These are phyloP conservation scores for Penicillium riverlandense DNA, from an alignment of 495 filamentous ascomycete genomes.

Conservation along the genomic window DNA sequence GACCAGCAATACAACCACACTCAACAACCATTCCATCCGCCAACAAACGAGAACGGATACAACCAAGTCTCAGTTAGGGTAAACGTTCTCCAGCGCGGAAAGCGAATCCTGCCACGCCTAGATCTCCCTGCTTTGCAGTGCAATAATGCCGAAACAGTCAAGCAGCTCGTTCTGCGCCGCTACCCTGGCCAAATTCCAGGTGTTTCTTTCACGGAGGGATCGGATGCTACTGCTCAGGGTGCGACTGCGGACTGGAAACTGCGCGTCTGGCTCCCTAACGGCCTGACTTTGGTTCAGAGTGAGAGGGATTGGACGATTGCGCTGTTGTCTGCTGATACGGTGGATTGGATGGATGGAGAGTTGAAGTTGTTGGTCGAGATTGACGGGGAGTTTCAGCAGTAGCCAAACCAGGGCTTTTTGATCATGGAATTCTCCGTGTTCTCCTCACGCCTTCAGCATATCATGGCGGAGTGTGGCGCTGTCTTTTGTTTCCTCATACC, in stretches of 20 bases:
- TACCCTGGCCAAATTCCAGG: slow-evolving; percentile 27
- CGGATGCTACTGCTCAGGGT: slow-evolving; percentile 11
- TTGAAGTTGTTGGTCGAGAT: slow-evolving; percentile 39
- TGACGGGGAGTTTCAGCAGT: slow-evolving; percentile 5
- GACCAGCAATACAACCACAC: slow-evolving; percentile 15
- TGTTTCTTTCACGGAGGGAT: slow-evolving; percentile 4
- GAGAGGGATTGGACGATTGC: slow-evolving; percentile 42
- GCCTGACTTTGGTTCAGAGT: slow-evolving; percentile 25
- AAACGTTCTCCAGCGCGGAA: slow-evolving; percentile 35
- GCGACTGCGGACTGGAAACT: slow-evolving; percentile 23
- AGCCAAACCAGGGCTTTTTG: slow-evolving; percentile 2
- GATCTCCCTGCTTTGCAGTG: slow-evolving; percentile 30
- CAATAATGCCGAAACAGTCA: slow-evolving; percentile 25
- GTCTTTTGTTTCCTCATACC: not conserved
- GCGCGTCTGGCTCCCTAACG: slow-evolving; percentile 35
- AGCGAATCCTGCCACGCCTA: slow-evolving; percentile 33
- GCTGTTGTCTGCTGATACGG: slow-evolving; percentile 30
- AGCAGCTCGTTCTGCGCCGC: slow-evolving; percentile 25
- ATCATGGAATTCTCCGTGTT: not conserved
- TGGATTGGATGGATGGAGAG: slow-evolving; percentile 50
- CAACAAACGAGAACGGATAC: slow-evolving; percentile 1
- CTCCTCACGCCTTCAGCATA: not conserved
- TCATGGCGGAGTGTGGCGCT: no score
- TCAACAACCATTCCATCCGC: slow-evolving; percentile 5
- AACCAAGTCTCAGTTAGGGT: slow-evolving; percentile 27